Base-by-base conservation (phyloP, 805 yeast species). In the Kurtzmaniella cleridarum region DNA sequence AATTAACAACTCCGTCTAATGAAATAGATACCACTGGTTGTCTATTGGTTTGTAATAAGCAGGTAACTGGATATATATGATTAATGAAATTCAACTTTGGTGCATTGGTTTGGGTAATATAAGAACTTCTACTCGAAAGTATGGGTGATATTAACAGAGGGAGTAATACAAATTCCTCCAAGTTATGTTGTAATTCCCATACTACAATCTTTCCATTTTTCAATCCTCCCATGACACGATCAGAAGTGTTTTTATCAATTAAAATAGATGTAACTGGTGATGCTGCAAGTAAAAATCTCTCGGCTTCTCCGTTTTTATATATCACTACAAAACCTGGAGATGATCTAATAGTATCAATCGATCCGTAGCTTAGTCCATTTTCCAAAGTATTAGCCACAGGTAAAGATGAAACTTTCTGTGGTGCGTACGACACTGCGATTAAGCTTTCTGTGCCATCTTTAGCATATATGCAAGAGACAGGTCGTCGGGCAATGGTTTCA, bases 141-240 rank as follows among this genome's bases (percentile, higher is more conserved):
- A 44, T 30, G 3, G 62, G 62, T n/a, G 57, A 47, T 3, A 38
- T 24, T 16, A 58, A 38, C 37, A 45, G 47, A 5, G 62, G 64
- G 15, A 57, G 41, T 13, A 49, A 37, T 7, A 44, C 50, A 13
- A 55, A 48, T 2, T 27, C 34, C 20, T 26, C 11, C 8, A 44
- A 40, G 32, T 23, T 32, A 13, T 39, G 42, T n/a, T 35, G 17
- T 17, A 71, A 44, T 46, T 76, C 75, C 80, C 81, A 78, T 7
- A 73, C 54, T n/a, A 67, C 69, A 1, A 78, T 34, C 36, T 65
- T 64, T 0, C 84, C 84, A 47, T 72, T 71, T 13, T 50, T 49
- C 4, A 76, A 63, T 0, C 81, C 78, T 0, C 71, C 81, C 20
- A 74, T 51, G 1, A 79, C 55, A 36, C 66, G 60, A 35, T 62